A percentile compares a stretch with the other conserved stretches of the same genome.
Evolutionary conservation across 768 basidiomycete species (phyloP).

Genomic region (Mycena galopus): DNA sequence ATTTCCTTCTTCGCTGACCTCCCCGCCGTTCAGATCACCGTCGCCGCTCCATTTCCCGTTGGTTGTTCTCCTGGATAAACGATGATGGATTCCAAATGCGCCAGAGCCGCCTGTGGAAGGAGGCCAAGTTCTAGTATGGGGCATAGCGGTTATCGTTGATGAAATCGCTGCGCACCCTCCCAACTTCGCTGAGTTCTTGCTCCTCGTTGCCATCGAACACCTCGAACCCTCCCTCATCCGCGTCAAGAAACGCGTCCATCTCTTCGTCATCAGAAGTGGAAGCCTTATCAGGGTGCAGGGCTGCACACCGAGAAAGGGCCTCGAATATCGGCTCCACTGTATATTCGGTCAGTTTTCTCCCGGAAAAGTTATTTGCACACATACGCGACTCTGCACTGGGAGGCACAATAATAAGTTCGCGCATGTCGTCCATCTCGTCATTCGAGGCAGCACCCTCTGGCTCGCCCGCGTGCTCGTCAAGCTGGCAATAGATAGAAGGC

Average conservation of each 20-base stretch:
- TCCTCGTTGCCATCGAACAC: constrained; percentile 68
- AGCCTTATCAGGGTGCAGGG: constrained; percentile 83
- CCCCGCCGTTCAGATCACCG: constrained; percentile 9
- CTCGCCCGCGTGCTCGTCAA: constrained; percentile 74
- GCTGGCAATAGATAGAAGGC: constrained; percentile 92
- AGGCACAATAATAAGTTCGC: constrained; percentile 87
- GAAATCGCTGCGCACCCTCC: constrained; percentile 95
- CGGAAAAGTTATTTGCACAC: constrained; percentile 46
- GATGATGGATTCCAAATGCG: constrained; percentile 87
- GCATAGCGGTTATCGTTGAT: constrained; percentile 80
- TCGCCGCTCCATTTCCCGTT: constrained; percentile 15
- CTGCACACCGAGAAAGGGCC: constrained; percentile 86
- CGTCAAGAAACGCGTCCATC: constrained; percentile 67
- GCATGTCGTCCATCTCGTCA: constrained; percentile 66
- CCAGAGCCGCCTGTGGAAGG: constrained; percentile 78
- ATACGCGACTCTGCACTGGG: constrained; percentile 67
- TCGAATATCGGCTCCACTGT: constrained; percentile 90
- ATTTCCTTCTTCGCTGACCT: constrained; percentile 29
- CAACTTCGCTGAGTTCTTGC: constrained; percentile 87
- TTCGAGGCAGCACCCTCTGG: constrained; percentile 47
- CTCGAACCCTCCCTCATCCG: constrained; percentile 62
- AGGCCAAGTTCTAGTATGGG: constrained; percentile 81
- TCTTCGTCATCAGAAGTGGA: constrained; percentile 65
- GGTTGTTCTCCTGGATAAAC: constrained; percentile 57
- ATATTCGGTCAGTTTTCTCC: background rate